Base-by-base conservation (phyloP, 2,329 filamentous ascomycete species). In the Penicillium sp. region DNA sequence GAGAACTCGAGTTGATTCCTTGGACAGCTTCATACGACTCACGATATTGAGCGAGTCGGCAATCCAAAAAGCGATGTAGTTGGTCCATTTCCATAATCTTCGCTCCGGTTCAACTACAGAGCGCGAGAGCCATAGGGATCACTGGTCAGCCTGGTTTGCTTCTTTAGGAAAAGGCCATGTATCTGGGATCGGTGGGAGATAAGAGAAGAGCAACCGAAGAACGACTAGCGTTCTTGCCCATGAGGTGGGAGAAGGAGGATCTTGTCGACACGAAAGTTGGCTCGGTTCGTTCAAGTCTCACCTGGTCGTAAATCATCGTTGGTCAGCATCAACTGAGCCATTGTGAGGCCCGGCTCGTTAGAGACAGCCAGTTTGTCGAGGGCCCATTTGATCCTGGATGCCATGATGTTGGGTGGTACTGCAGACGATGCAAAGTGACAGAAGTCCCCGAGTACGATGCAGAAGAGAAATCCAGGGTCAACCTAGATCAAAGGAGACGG, bases 51-150 rank as follows among this genome's bases (percentile, higher is more conserved):
- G 87, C 0, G 79, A 84, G 65, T 90, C 85, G 18, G 84, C 82
- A 55, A 92, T 76, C 85, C 85, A 90, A 60, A 92, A 92, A 10
- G 79, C 84, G 27, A 94, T 83, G 59, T 88, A 95, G 64, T 94
- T 94, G 79, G 84, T 87, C 18, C 83, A 69, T 12, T 80, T 80
- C 88, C 89, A 95, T 75, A 85, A 78, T 37, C 89, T 79, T 41
- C 86, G 78, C 47, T 77, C 79, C 11, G 79, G 80, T 59, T 93
- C 87, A 35, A 95, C 86, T 55, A 79, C 72, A 60, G 12, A 30
- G 30, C 20, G 42, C 39, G 9, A 39, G 18, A 9, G n/a, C 5
- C 18, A 22, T 22, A 22, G 18, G 39, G 56, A 37, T 22, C 35
- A 41, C 33, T 30, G 31, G 37, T 47, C 39, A 48, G 42, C 44